phyloP scores from a whole-genome alignment of 345 rosid species.

The Hypericum perforatum region DNA sequence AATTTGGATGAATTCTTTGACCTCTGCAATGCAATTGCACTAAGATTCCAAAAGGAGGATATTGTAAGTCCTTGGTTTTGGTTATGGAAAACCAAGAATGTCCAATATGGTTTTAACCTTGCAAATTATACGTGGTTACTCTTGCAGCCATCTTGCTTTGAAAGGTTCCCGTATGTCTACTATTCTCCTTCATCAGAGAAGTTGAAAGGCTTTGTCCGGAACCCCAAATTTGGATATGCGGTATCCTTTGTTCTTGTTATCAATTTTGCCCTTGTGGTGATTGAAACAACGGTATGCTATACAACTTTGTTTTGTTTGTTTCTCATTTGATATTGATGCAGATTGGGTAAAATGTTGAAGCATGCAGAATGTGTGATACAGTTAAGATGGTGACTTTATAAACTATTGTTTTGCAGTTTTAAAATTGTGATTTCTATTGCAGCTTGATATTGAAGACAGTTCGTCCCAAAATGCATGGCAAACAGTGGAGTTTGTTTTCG shows the following conservation, averaged over 20 bases:
- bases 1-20: slow-evolving; percentile 83
- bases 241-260: slow-evolving; percentile 65
- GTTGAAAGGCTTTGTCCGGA: slow-evolving; percentile 58
- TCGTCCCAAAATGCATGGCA: slow-evolving; percentile 87
- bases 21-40: slow-evolving; percentile 90
- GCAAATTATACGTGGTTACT: slow-evolving; percentile 13
- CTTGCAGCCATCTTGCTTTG: slow-evolving; percentile 71
- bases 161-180: slow-evolving; percentile 49
- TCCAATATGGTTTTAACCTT: slow-evolving; percentile 1
- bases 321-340: not conserved
- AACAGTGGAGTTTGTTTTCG: slow-evolving; percentile 73
- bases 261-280: slow-evolving; percentile 72
- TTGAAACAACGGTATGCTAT: slow-evolving; percentile 79
- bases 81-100: slow-evolving; percentile 4
- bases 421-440: slow-evolving; percentile 14
- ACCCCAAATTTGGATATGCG: slow-evolving; percentile 60
- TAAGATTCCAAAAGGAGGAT: slow-evolving; percentile 86
- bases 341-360: too few relatives aligned
- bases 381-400: too few relatives aligned
- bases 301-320: not conserved
- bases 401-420: too few relatives aligned
- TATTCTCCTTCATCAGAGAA: slow-evolving; percentile 55
- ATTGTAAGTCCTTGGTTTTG: slow-evolving; percentile 43
- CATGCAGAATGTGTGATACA: too few relatives aligned
- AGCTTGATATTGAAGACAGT: slow-evolving; percentile 92